These are phyloP conservation scores for Ormosia emarginata DNA, from an alignment of 306 rosid species.

Conservation along the genomic window DNA sequence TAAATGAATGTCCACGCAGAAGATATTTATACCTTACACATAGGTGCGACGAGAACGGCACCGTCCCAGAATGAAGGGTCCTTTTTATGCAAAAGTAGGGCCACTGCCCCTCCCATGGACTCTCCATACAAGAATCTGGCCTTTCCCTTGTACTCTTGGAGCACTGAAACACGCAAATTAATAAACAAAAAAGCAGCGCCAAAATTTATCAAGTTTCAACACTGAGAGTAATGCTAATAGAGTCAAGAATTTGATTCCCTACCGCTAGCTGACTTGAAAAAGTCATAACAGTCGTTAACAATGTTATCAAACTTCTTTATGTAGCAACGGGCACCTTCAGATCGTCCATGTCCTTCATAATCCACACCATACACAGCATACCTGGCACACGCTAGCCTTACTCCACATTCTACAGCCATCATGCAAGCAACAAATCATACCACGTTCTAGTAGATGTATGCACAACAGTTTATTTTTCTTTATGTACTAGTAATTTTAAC, in stretches of 20 bases:
- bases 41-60: constrained; percentile 90
- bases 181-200: background rate
- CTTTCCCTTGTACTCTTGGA: constrained; percentile 54
- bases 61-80: constrained; percentile 82
- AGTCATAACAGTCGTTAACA: constrained; percentile 58
- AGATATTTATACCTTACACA: constrained; percentile 68
- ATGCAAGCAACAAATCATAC: background rate
- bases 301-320: constrained; percentile 72
- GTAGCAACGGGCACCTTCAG: constrained; percentile 87
- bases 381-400: constrained; percentile 55
- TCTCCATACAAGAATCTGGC: constrained; percentile 89
- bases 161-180: constrained; percentile 34
- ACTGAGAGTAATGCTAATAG: background rate
- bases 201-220: background rate
- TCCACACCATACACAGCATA: constrained; percentile 86
- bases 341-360: constrained; percentile 88
- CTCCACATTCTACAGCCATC: constrained; percentile 59
- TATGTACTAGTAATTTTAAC: background rate
- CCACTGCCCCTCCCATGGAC: constrained; percentile 98
- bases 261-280: constrained; percentile 69
- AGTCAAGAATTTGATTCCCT: background rate
- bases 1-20: background rate
- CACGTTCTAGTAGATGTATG: background rate
- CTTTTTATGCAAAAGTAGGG: constrained; percentile 72
- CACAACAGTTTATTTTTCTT: background rate